Base-by-base conservation (phyloP, 129 eudicot genomes). In the Tanacetum coccineum region DNA sequence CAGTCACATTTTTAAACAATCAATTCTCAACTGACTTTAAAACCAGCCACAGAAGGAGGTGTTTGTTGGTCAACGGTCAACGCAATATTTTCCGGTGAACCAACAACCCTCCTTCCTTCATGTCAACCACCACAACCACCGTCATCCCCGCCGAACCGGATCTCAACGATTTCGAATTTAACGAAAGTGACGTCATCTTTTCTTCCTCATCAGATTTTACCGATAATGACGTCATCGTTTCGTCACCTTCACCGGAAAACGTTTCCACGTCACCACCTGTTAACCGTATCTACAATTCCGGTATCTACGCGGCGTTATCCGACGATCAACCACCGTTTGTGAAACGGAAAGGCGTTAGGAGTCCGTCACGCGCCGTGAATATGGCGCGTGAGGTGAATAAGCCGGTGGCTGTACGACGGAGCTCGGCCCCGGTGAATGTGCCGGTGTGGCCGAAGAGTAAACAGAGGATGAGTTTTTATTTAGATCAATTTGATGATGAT, bases 391-490 rank as follows among this genome's bases (percentile, higher is more conserved):
- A 46, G 48, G 55, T 79, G 13, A 79, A 81, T 36, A 1, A 0
- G 9, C 83, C 76, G 61, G 71, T 72, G 3, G 21, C 78, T 80
- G 85, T 46, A 61, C 65, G 3, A 50, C 74, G 14, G 85, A 80
- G 69, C 56, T 92, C 98, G 56, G 98, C 96, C 45, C 98, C 98
- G 40, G 86, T 92, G 53, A 88, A 88, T 70, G 87, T 92, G 11
- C 98, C 98, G 49, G 67, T 71, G 54, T 92, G 98, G 97, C 83
- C 87, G 42, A 76, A 67, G 76, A 68, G 75, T 58, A 53, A 59
- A 7, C 42, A 36, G n/a, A 0, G 67, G 45, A 62, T 40, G 30
- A 62, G 6, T 7, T n/a, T 46, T 49, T 42, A 71, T 64, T 44
- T 61, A 32, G 81, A 65, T 21, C 58, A 73, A 21, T 67, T 82